Conservation (phyloP, 768 basidiomycete species). For the Pisolithus tinctorius region DNA sequence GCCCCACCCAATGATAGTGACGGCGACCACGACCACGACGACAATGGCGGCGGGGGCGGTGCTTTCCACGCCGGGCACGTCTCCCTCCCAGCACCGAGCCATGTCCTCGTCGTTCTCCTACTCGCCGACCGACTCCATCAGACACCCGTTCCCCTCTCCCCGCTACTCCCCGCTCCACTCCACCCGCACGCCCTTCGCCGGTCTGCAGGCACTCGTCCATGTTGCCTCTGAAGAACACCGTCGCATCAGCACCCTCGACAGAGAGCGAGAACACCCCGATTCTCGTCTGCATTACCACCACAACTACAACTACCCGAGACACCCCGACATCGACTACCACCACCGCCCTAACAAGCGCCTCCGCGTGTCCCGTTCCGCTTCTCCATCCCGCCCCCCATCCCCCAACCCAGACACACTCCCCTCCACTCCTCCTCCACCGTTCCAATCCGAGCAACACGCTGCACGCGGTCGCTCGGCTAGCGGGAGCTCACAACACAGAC, state of each 20-base stretch:
- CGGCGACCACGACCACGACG: too few species aligned
- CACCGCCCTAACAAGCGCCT: conserved; percentile 19
- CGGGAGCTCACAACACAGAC: neutral
- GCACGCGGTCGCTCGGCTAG: neutral
- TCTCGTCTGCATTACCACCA: neutral
- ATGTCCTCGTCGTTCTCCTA: neutral
- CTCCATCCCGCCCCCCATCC: conserved; percentile 10
- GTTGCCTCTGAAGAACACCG: conserved; percentile 62
- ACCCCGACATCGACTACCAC: conserved; percentile 7
- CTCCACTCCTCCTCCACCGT: neutral
- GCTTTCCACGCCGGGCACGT: conserved; percentile 1
- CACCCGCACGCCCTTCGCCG: conserved; percentile 21
- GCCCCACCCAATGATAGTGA: neutral
- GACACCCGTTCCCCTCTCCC: neutral
- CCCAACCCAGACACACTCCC: neutral
- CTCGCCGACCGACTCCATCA: neutral
- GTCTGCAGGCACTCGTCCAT: conserved; percentile 64
- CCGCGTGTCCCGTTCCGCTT: conserved; percentile 9
- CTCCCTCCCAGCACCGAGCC: neutral
- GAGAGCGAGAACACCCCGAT: neutral
- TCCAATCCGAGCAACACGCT: neutral
- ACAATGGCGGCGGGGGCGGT: neutral
- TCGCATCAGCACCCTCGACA: conserved; percentile 31
- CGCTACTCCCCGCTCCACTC: neutral
- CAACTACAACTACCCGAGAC: neutral